These are phyloP conservation scores for Massarina eburnea DNA, from an alignment of 2,329 filamentous ascomycete species.

Conservation along the genomic window DNA sequence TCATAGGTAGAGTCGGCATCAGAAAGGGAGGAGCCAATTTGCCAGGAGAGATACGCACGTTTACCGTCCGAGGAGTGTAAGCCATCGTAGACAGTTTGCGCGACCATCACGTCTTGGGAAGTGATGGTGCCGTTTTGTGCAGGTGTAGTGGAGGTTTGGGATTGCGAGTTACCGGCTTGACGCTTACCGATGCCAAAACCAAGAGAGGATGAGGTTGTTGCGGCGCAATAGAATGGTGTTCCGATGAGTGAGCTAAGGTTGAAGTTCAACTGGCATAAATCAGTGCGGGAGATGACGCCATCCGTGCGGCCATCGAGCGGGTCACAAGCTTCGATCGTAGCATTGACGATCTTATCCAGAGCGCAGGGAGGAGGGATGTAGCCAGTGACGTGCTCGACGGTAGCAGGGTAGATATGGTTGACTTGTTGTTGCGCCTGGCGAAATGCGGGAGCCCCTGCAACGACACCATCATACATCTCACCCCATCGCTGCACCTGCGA, in stretches of 20 bases:
- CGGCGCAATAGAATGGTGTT: conserved; percentile 48
- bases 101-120: too few species aligned
- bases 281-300: conserved; percentile 55
- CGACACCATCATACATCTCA: conserved; percentile 51
- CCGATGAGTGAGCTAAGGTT: conserved; percentile 52
- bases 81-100: conserved; percentile 42
- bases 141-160: too few species aligned
- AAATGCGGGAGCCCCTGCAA: conserved; percentile 52
- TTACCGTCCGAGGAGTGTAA: conserved; percentile 44
- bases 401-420: conserved; percentile 45
- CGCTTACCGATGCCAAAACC: too few species aligned
- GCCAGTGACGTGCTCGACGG: conserved; percentile 43
- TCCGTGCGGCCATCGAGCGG: conserved; percentile 57
- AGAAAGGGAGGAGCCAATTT: conserved; percentile 30
- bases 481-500: conserved; percentile 56
- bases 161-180: too few species aligned
- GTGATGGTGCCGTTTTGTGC: too few species aligned
- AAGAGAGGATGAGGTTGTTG: too few species aligned
- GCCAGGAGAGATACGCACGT: conserved; percentile 48
- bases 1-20: conserved; percentile 43
- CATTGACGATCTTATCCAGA: conserved; percentile 55
- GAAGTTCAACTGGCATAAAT: conserved; percentile 52
- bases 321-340: conserved; percentile 59
- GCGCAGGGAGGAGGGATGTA: conserved; percentile 52
- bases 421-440: conserved; percentile 51